A percentile compares a stretch with the other conserved stretches of the same genome.
Evolutionary conservation across 371 early-diverging fungal species (phyloP).

Genomic region (Nematocida sp.): DNA sequence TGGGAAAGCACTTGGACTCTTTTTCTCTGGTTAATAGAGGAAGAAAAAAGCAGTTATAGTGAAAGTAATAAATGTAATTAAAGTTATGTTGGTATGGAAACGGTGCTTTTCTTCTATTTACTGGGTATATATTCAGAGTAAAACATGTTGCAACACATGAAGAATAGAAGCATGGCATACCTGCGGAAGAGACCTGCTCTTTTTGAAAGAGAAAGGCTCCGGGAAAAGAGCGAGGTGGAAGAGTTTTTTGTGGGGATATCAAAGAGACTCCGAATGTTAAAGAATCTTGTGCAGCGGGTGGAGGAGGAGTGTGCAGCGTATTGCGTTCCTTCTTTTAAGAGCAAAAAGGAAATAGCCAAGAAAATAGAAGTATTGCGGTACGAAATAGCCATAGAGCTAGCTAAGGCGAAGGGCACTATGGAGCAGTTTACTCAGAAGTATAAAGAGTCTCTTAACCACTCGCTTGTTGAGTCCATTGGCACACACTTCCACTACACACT

Average conservation of each 20-base stretch:
- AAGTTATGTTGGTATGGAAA: too few species aligned
- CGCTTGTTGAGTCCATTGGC: constrained; percentile 40
- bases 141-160: background rate
- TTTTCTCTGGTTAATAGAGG: too few species aligned
- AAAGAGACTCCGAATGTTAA: background rate
- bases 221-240: constrained; percentile 47
- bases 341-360: constrained; percentile 9
- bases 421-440: constrained; percentile 24
- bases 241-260: constrained; percentile 22
- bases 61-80: too few species aligned
- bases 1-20: too few species aligned
- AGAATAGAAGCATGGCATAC: constrained; percentile 43
- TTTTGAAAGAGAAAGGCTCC: background rate
- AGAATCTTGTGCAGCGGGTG: constrained; percentile 4
- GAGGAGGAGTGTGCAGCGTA: constrained; percentile 48
- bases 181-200: constrained; percentile 1
- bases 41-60: too few species aligned
- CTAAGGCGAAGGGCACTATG: constrained; percentile 34
- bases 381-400: constrained; percentile 22
- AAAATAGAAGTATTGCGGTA: constrained; percentile 20
- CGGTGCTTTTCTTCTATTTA: constrained; percentile 4
- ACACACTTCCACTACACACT: constrained; percentile 51
- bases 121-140: background rate
- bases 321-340: constrained; percentile 29
- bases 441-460: constrained; percentile 28